Conservation (phyloP, 2,329 filamentous ascomycete genomes). For the Aureobasidium musti region DNA sequence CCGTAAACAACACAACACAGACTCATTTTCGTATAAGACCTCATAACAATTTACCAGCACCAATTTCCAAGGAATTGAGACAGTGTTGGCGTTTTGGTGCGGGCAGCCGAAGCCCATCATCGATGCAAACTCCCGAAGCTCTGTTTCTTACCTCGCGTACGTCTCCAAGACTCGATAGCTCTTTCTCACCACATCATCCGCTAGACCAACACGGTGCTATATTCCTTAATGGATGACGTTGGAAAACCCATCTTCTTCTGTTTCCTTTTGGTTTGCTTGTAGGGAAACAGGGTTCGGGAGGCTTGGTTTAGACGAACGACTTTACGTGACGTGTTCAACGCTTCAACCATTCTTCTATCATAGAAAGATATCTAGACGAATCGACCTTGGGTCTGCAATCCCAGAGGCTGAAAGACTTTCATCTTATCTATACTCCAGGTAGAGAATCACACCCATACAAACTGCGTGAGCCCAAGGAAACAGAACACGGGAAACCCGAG, state of each 20-base stretch:
- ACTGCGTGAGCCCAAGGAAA: too few species aligned
- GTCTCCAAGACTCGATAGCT: not conserved
- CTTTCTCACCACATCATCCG: not conserved
- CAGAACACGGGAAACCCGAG: not conserved
- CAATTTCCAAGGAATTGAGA: not conserved
- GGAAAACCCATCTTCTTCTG: not conserved
- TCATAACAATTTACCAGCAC: not conserved
- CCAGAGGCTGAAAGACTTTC: not conserved
- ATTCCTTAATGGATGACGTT: not conserved
- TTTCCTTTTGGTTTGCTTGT: not conserved
- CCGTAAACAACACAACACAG: not conserved
- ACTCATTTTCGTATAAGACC: not conserved
- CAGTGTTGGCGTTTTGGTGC: not conserved
- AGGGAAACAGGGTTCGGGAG: not conserved
- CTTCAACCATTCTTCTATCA: not conserved
- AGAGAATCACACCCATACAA: not conserved
- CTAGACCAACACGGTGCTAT: not conserved
- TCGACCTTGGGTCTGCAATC: not conserved
- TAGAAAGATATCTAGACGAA: not conserved
- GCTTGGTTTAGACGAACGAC: not conserved
- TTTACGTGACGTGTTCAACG: not conserved
- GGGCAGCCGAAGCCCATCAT: not conserved
- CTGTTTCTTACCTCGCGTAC: not conserved
- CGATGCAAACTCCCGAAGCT: conserved; percentile 5
- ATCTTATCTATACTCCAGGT: too few species aligned